Percentiles rank a stretch among this genome's conserved stretches.
These are phyloP conservation scores for Suillus subalutaceus DNA, from an alignment of 768 basidiomycete species.

Conservation along the genomic window DNA sequence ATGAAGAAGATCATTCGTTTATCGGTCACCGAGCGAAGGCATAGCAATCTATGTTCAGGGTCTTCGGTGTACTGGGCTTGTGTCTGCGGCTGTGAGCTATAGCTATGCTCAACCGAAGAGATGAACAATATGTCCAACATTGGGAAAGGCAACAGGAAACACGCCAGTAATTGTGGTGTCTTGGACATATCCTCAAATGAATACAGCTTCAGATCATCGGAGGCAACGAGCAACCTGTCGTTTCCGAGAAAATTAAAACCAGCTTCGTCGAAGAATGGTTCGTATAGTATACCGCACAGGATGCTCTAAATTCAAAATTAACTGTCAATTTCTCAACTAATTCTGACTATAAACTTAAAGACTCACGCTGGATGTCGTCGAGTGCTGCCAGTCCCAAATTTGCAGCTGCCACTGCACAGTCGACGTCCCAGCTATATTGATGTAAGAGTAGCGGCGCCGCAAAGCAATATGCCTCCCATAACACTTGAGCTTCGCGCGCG, in stretches of 20 bases:
- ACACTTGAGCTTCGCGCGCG: neutral
- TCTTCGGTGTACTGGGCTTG: neutral
- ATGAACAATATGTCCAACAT: neutral
- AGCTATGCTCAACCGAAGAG: neutral
- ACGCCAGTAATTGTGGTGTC: neutral
- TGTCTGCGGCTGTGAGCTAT: neutral
- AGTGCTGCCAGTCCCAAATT: neutral
- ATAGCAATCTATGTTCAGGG: neutral
- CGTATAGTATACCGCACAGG: no score
- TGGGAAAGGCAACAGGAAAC: neutral
- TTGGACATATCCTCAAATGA: neutral
- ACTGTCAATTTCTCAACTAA: neutral
- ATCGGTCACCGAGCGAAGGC: neutral
- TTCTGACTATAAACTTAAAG: neutral
- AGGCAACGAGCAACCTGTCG: neutral
- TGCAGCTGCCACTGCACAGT: neutral
- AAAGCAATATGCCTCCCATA: neutral
- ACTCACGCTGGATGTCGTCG: neutral
- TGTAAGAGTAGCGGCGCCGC: neutral
- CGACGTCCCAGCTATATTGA: no score
- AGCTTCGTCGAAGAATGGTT: neutral
- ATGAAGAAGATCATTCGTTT: neutral
- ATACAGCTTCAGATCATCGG: neutral
- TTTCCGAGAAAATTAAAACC: neutral
- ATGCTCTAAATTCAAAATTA: neutral